Conservation (phyloP, 2,329 filamentous ascomycete species). For the Apiospora aurea region DNA sequence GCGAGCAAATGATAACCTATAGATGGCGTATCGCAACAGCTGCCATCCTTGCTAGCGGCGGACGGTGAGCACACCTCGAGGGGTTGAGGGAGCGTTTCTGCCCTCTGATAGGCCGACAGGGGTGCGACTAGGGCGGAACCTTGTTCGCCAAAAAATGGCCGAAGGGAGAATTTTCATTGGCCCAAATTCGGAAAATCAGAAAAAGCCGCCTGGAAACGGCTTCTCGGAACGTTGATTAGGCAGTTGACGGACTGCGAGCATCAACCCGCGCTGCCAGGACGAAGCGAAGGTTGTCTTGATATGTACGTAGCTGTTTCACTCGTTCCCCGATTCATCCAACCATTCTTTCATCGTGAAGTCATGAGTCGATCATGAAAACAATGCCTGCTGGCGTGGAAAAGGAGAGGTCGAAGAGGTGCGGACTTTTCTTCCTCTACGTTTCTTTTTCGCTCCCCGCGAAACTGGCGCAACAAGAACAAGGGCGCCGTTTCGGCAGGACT, state of each 20-base stretch:
- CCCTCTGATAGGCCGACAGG: slow-evolving; percentile 24
- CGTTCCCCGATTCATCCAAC: neutral
- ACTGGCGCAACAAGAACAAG: neutral
- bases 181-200: slow-evolving; percentile 17
- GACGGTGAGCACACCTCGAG: slow-evolving; percentile 24
- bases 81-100: slow-evolving; percentile 24
- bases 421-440: neutral
- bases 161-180: slow-evolving; percentile 25
- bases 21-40: slow-evolving; percentile 26
- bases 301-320: slow-evolving; percentile 7
- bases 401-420: neutral
- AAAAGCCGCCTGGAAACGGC: slow-evolving; percentile 17
- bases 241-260: neutral
- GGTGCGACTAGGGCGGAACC: slow-evolving; percentile 6
- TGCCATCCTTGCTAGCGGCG: slow-evolving; percentile 27
- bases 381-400: neutral
- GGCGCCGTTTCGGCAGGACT: neutral
- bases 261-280: neutral
- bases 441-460: neutral
- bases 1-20: slow-evolving; percentile 28
- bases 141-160: slow-evolving; percentile 17
- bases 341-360: slow-evolving; percentile 11
- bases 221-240: slow-evolving; percentile 19
- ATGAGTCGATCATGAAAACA: slow-evolving; percentile 9
- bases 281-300: slow-evolving; percentile 13